Evolutionary conservation across 1,284 basidiomycete genomes (phyloP), one percentile per base, ranked within the genome.

Genomic region (Trichosporon sp.): DNA sequence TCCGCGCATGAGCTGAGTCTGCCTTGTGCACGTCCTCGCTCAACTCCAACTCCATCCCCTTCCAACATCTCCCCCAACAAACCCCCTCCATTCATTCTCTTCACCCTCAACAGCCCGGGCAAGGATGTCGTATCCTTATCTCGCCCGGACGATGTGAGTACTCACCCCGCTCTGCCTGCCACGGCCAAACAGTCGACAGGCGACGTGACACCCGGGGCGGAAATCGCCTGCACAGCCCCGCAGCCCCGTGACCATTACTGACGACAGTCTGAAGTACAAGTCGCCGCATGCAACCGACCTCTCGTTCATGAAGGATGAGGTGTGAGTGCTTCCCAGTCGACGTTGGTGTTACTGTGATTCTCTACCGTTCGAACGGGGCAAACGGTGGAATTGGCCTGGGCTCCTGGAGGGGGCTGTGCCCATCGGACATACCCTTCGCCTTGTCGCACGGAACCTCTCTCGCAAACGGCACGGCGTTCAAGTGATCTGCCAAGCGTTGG

Each of bases 231-330:
- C 21, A 21, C 60, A n/a, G n/a, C 60, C 18, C 23, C 25, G 2
- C 60, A n/a, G n/a, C 60, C 18, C 23, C 25, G 2, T 23, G 34
- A n/a, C 44, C 23, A 44, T 25, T 21, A 60, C 66, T 67, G 34
- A 64, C 47, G 18, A 9, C 68, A 83, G 81, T 4, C 72, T 83
- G 65, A 81, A 80, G 67, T 83, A 83, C 78, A 83, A 83, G 72
- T 81, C 80, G 6, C 82, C 82, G 11, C 82, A 83, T 69, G 75
- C 80, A 25, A 83, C 81, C 1, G 82, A 83, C 67, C 75, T 83
- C 9, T 82, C 81, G n/a, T 83, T 83, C 68, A 76, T 77, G 58
- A 83, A 83, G 70, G 79, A 77, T 68, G 82, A 82, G 65, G 81
- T 77, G 82, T 83, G 74, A 78, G 81, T 78, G 51, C 3, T n/a